A percentile compares a stretch with the other conserved stretches of the same genome.
phyloP scores from a whole-genome alignment of 2,329 filamentous ascomycete species.

The Stagonosporopsis vannaccii region DNA sequence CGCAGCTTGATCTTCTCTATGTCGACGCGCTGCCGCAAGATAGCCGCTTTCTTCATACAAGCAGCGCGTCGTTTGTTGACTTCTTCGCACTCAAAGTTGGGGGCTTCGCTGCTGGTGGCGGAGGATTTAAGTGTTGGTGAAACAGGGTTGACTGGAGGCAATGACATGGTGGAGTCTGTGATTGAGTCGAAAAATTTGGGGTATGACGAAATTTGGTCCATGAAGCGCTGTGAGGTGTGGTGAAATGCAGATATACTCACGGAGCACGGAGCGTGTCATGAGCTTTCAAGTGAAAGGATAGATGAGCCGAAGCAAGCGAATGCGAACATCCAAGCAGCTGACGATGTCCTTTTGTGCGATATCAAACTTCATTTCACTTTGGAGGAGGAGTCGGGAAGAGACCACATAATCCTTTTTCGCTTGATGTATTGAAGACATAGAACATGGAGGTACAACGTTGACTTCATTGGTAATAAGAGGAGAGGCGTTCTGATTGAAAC shows the following conservation, averaged over 20 bases:
- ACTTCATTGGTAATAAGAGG: no score
- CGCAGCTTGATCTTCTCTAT: neutral
- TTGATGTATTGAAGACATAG: neutral
- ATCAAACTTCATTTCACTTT: neutral
- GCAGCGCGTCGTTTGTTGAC: neutral
- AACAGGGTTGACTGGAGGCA: neutral
- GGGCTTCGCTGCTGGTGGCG: neutral
- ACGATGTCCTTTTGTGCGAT: neutral
- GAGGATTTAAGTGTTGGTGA: neutral
- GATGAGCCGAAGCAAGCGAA: neutral
- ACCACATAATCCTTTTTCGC: neutral
- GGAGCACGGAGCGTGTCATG: neutral
- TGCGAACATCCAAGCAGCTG: neutral
- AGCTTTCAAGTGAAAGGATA: neutral
- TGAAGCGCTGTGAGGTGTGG: neutral
- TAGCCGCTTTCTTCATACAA: neutral
- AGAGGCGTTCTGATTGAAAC: no score
- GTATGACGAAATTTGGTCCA: neutral
- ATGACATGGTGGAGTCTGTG: neutral
- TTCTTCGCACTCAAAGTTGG: neutral
- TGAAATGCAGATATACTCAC: neutral
- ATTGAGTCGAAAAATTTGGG: neutral
- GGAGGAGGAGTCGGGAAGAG: neutral
- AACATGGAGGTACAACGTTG: no score
- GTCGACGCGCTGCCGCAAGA: neutral